Evolutionary conservation across 192 early-diverging fungal genomes (phyloP).

Genomic region (Globomyces pollinis-pini): DNA sequence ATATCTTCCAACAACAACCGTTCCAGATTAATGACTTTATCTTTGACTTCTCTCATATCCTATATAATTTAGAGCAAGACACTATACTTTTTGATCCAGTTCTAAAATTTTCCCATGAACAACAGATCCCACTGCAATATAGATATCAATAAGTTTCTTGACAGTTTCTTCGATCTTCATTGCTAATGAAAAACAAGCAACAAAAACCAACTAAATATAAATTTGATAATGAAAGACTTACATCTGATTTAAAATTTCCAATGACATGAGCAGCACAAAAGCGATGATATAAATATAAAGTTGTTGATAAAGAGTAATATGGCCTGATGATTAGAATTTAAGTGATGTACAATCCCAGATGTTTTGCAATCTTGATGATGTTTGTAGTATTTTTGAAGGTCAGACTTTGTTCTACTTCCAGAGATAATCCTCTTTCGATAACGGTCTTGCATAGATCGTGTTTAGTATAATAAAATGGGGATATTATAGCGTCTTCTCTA

Average conservation of each 20-base stretch:
- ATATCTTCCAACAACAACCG: slow-evolving; percentile 8
- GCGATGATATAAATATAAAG: slow-evolving; percentile 5
- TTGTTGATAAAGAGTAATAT: slow-evolving; percentile 1
- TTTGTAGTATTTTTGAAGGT: background rate
- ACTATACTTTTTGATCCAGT: background rate
- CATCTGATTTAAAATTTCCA: background rate
- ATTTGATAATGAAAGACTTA: background rate
- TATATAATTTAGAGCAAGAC: background rate
- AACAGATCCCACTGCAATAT: background rate
- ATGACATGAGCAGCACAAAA: background rate
- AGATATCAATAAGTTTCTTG: background rate
- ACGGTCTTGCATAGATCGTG: background rate
- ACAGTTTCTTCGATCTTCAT: slow-evolving; percentile 13
- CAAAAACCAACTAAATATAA: background rate
- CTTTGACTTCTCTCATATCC: slow-evolving; percentile 6
- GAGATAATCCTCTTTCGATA: background rate
- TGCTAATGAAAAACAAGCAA: slow-evolving; percentile 2
- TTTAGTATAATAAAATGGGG: slow-evolving; percentile 1
- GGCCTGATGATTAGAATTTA: background rate
- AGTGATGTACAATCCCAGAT: background rate
- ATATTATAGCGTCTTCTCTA: background rate
- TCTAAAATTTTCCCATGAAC: background rate
- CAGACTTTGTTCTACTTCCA: background rate
- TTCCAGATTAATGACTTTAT: slow-evolving; percentile 6
- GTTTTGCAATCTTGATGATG: background rate